Evolutionary conservation across 202 grass and related monocot species (phyloP).

Genomic region (Bolboschoenoplectus hybrid): DNA sequence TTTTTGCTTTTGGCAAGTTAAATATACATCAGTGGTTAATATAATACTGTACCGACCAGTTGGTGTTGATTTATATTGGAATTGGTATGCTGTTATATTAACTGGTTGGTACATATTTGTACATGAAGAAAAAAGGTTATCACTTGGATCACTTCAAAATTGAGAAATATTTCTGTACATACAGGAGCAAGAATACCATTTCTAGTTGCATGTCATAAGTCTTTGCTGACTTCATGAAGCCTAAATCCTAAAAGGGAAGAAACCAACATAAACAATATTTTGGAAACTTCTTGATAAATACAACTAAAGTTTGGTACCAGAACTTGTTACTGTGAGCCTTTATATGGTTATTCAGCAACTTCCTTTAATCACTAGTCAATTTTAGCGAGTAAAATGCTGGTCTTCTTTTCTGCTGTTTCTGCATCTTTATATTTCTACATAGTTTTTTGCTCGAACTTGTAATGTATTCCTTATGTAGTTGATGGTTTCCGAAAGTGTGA

Average conservation of each 20-base stretch:
- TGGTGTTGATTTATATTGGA: background rate
- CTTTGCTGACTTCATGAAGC: background rate
- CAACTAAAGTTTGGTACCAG: background rate
- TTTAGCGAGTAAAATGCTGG: background rate
- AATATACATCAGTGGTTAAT: background rate
- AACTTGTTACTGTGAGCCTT: background rate
- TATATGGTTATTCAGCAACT: constrained; percentile 9
- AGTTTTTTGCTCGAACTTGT: constrained; percentile 12
- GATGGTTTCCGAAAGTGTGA: constrained; percentile 76
- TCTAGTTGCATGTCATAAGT: background rate
- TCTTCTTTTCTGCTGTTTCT: background rate
- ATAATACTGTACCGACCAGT: background rate
- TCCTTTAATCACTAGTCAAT: background rate
- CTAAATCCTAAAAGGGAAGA: background rate
- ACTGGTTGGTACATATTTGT: background rate
- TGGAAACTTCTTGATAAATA: background rate
- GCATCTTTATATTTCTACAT: background rate
- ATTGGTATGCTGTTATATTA: background rate
- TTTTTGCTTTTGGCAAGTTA: constrained; percentile 10
- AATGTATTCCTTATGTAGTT: constrained; percentile 46
- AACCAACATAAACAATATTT: background rate
- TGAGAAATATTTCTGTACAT: background rate
- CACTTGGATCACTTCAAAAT: too few species aligned
- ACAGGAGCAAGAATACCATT: background rate
- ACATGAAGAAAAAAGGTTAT: background rate